Evolutionary conservation across 148 eudicot species (phyloP).

Genomic region (Talinum fruticosum): DNA sequence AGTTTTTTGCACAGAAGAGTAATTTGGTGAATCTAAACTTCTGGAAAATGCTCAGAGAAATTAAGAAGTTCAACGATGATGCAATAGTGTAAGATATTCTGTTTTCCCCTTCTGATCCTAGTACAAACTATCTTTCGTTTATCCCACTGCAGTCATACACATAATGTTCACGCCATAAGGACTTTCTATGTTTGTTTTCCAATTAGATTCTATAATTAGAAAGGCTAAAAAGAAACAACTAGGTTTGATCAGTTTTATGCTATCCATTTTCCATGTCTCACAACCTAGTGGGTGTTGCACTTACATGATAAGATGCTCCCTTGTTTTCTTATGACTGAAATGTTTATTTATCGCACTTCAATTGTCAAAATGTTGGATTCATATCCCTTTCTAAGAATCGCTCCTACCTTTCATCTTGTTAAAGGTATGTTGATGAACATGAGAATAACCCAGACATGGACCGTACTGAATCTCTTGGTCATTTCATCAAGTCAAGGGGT

Average conservation of each 20-base stretch:
- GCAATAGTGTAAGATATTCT: constrained; percentile 42
- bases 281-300: background rate
- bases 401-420: constrained; percentile 9
- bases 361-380: background rate
- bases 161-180: too few species aligned
- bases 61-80: constrained; percentile 66
- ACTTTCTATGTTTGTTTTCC: too few species aligned
- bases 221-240: too few species aligned
- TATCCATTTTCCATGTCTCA: too few species aligned
- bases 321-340: background rate
- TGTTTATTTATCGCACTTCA: background rate
- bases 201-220: too few species aligned
- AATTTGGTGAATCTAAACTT: constrained; percentile 71
- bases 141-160: too few species aligned
- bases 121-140: too few species aligned
- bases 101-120: background rate
- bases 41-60: constrained; percentile 75
- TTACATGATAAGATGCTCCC: background rate
- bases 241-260: too few species aligned
- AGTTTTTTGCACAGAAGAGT: constrained; percentile 76
- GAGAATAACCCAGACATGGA: constrained; percentile 66
- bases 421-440: constrained; percentile 78
- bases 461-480: constrained; percentile 68
- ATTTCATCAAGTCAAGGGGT: constrained; percentile 60
- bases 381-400: background rate